Evolutionary conservation across 208 protist species (phyloP), one percentile per base, ranked within the genome.

Genomic region (Endotrypanum monterogeii): DNA sequence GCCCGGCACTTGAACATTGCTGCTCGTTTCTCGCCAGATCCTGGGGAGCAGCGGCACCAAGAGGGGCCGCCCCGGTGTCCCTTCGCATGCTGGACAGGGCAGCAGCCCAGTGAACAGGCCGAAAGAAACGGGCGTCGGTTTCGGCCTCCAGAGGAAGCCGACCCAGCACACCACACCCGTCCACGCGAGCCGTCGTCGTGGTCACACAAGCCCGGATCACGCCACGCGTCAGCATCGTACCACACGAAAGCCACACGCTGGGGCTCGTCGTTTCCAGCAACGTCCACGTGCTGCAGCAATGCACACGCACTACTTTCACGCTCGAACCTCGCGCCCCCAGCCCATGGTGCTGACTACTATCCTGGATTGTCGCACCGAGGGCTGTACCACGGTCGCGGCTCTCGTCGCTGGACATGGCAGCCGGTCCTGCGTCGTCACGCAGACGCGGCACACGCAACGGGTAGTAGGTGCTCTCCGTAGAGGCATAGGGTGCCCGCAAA

Each of bases 391-490:
- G 6, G 55, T 50, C 72, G 56, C 84, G 35, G 18, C 41, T 56
- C 58, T 71, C 37, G 54, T 82, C 48, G 74, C 44, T 50, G 41
- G 82, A 58, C 56, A 54, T 74, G 76, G 85, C 52, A 83, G 80
- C 61, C 66, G 63, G 46, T 14, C 51, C 55, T 1, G 2, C n/a
- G 18, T 93, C 86, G 11, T 81, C 83, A 67, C 63, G 76, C 67
- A 96, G 73, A 6, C 92, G 92, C 50, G 84, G 79, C 30, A 92
- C 86, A 20, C 85, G 85, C 37, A 94, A 73, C 32, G 92, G 89
- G 73, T 87, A 93, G 71, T 89, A 87, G 58, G 85, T 85, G 66
- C 82, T 88, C 78, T 87, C 86, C 20, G 71, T 78, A 11, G 88
- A 88, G 16, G 78, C 85, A 79, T 92, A 93, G 39, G 86, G 74